These are phyloP conservation scores for Citrullus amarus DNA, from an alignment of 306 rosid genomes.

Conservation along the genomic window DNA sequence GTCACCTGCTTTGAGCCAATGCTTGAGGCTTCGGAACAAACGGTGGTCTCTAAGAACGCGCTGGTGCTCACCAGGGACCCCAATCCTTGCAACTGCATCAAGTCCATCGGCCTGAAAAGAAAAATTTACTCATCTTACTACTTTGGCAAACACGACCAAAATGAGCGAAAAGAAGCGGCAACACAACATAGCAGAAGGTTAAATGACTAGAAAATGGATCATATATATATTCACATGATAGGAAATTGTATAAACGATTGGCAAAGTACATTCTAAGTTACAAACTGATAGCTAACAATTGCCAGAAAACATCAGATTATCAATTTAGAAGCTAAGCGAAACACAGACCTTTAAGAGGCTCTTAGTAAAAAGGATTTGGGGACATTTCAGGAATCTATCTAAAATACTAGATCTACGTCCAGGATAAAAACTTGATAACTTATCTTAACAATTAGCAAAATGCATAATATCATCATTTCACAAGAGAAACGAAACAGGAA, in stretches of 20 bases:
- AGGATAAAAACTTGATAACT: background rate
- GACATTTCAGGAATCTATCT: no score
- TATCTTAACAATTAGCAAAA: background rate
- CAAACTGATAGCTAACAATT: no score
- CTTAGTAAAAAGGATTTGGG: no score
- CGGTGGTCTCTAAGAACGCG: constrained; percentile 81
- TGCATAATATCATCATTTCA: background rate
- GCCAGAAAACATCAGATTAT: no score
- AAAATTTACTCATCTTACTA: background rate
- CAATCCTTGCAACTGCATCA: constrained; percentile 80
- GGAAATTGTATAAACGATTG: background rate
- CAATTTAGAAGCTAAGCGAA: no score
- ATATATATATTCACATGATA: background rate
- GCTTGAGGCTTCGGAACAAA: constrained; percentile 72
- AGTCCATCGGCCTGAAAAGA: constrained; percentile 81
- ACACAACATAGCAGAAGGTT: no score
- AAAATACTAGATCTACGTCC: background rate
- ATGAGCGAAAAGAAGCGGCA: background rate
- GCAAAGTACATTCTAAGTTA: background rate
- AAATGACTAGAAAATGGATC: background rate
- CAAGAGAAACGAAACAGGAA: background rate
- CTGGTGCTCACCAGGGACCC: constrained; percentile 80
- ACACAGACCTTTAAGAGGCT: no score
- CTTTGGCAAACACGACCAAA: background rate
- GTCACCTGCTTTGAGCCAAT: constrained; percentile 85